Evolutionary conservation across 2,329 filamentous ascomycete species (phyloP).

Genomic region (Aphanocladium album): DNA sequence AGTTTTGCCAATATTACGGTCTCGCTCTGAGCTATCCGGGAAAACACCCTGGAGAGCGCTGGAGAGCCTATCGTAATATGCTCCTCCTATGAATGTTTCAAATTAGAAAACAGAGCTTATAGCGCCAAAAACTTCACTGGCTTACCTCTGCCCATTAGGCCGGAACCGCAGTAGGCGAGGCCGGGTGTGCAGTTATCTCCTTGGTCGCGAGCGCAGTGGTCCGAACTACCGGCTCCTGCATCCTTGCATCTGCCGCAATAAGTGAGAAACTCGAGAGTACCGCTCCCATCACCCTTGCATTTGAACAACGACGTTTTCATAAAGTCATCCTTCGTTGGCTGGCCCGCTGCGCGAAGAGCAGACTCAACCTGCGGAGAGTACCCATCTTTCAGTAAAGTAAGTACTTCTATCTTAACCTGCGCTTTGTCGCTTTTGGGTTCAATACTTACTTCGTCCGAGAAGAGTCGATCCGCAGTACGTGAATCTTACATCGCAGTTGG

Average conservation of each 20-base stretch:
- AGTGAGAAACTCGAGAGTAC: not conserved
- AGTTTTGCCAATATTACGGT: not conserved
- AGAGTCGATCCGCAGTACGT: not conserved
- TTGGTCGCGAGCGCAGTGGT: not conserved
- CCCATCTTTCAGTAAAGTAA: not conserved
- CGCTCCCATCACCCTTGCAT: not conserved
- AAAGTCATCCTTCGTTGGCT: not conserved
- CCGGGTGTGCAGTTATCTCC: not conserved
- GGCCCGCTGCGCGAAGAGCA: not conserved
- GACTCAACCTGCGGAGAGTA: not conserved
- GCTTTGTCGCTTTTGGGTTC: not conserved
- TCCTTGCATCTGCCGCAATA: not conserved
- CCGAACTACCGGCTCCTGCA: not conserved
- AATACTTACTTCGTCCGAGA: not conserved
- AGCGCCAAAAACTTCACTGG: not conserved
- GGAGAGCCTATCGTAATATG: not conserved
- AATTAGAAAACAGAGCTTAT: not conserved
- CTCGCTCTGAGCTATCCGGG: not conserved
- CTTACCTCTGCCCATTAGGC: not conserved
- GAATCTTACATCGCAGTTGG: not conserved
- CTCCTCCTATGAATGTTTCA: not conserved
- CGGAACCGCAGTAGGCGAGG: not conserved
- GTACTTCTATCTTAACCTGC: too few relatives aligned
- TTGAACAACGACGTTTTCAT: not conserved
- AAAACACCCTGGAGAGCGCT: not conserved